Base-by-base conservation (phyloP, 176 grass and related monocot genomes). In the Poa pratensis region DNA sequence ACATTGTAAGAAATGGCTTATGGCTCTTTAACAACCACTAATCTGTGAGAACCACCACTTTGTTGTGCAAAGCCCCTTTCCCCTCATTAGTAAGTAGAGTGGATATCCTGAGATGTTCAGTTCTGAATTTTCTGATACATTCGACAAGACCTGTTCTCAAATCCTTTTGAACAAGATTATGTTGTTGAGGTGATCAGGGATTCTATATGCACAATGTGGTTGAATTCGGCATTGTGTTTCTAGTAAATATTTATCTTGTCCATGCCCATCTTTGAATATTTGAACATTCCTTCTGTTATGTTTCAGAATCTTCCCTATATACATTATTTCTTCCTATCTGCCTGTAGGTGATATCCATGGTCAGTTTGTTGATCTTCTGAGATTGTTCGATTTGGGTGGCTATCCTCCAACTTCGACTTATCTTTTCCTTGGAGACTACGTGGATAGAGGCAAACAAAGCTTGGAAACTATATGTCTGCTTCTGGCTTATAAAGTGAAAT, bases 391-490 rank as follows among this genome's bases (percentile, higher is more conserved):
- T 64, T 84, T 92, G 78, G 92, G 92, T 76, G 92, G 92, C 53
- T 92, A 90, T 77, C 92, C 92, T 49, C 92, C 92, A 83, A 77
- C 64, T 78, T 94, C 92, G 48, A 94, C 87, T 69, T 94, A 94
- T 80, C 82, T 94, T 39, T 94, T 94, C 87, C 87, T 94, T 74
- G 92, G 92, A 79, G 92, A 94, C 73, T 94, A 94, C 23, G 92
- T 94, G 32, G 92, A 94, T 68, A 88, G 92, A 78, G 92, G 92
- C 57, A 94, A 94, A 78, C 92, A 94, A 70, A 89, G 87, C 86
- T 87, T 94, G 70, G 92, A 94, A 78, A 94, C 92, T 40, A 92
- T 94, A 76, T 94, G 92, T 76, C 70, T 94, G 16, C 84, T 94
- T 75, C 87, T 94, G 73, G 90, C 92, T 45, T 94, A 94, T 82